Conservation (phyloP, 768 basidiomycete genomes). For the Leccinum subtestaceum region DNA sequence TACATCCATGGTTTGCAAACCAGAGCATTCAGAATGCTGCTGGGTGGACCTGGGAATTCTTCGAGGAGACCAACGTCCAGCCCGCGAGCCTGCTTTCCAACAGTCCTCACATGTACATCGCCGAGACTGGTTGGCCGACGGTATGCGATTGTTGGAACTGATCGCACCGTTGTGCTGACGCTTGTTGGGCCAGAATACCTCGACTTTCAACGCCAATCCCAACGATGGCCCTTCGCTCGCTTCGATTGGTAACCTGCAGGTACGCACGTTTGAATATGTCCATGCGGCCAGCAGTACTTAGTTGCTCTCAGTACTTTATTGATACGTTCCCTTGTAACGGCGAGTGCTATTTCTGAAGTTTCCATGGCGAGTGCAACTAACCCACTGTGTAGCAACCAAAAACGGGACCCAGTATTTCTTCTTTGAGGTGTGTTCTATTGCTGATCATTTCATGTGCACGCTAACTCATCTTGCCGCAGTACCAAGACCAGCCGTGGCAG, state of each 20-base stretch:
- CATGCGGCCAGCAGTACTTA: slow-evolving; percentile 5
- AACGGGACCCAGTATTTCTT: slow-evolving; percentile 87
- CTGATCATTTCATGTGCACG: neutral
- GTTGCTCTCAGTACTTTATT: slow-evolving; percentile 61
- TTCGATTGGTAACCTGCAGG: slow-evolving; percentile 59
- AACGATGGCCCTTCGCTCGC: slow-evolving; percentile 70
- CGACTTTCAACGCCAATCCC: slow-evolving; percentile 48
- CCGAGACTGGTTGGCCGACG: slow-evolving; percentile 90
- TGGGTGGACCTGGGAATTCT: slow-evolving; percentile 80
- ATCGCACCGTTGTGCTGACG: neutral
- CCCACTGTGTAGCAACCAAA: slow-evolving; percentile 50
- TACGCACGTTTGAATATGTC: slow-evolving; percentile 11
- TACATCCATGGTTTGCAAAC: slow-evolving; percentile 94
- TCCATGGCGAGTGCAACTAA: slow-evolving; percentile 7
- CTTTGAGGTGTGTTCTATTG: slow-evolving; percentile 56
- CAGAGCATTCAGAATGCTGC: slow-evolving; percentile 65
- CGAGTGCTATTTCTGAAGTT: slow-evolving; percentile 5
- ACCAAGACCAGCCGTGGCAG: slow-evolving; percentile 83
- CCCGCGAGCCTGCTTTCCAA: slow-evolving; percentile 60
- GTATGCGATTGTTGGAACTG: slow-evolving; percentile 36
- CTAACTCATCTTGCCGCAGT: slow-evolving; percentile 35
- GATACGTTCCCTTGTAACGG: slow-evolving; percentile 76
- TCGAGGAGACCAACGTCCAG: slow-evolving; percentile 60
- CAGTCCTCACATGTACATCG: slow-evolving; percentile 81
- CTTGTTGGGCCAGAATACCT: slow-evolving; percentile 47